phyloP scores from a whole-genome alignment of 305 asterid genomes.

The Petunia hybrid region DNA sequence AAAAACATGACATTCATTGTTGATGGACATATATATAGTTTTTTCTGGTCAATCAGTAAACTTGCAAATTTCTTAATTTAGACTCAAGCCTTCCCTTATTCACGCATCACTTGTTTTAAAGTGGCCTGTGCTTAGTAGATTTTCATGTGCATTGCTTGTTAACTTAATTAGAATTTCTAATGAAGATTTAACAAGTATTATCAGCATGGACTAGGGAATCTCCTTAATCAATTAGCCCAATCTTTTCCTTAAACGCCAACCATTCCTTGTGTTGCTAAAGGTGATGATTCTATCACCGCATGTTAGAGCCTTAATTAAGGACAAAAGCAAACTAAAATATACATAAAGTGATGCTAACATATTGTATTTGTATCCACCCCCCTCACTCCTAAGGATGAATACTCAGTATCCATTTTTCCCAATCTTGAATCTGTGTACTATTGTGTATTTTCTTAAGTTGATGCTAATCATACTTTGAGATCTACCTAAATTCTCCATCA shows the following conservation, averaged over 20 bases:
- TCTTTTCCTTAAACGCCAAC: slow-evolving; percentile 15
- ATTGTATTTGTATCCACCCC: no score
- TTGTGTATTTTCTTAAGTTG: neutral
- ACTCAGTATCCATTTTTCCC: neutral
- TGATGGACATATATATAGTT: neutral
- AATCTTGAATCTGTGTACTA: neutral
- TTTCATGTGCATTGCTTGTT: neutral
- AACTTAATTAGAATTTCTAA: no score
- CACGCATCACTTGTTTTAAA: neutral
- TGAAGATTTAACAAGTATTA: neutral
- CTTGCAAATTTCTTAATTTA: neutral
- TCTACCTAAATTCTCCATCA: slow-evolving; percentile 28
- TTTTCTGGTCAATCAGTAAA: neutral
- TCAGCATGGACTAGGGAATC: neutral
- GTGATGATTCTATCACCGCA: slow-evolving; percentile 5
- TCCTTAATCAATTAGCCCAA: neutral
- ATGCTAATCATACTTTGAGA: neutral
- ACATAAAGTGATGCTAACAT: neutral
- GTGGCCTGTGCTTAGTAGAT: neutral
- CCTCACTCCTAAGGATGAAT: neutral
- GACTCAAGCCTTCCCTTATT: no score
- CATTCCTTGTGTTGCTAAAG: slow-evolving; percentile 4
- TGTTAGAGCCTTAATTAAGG: neutral
- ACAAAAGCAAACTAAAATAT: neutral
- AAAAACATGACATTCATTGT: neutral